Conservation (phyloP, 1,284 basidiomycete genomes). For the Ustilago lituana region DNA sequence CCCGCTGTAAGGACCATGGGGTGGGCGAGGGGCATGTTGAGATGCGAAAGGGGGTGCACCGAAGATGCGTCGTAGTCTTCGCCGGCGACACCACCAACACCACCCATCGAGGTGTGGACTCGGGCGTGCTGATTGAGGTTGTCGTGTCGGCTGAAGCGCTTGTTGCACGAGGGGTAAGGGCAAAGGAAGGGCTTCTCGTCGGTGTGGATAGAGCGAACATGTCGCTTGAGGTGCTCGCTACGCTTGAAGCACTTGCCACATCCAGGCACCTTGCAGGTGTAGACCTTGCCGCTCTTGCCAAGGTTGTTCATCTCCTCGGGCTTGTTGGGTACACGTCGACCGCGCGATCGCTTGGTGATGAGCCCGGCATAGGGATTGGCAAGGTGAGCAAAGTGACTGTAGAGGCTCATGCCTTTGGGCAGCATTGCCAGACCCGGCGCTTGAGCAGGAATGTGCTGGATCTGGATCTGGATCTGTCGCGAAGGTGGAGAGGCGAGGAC, state of each 20-base stretch:
- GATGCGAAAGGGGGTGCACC: constrained; percentile 38
- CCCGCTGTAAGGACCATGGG: constrained; percentile 42
- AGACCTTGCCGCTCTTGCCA: constrained; percentile 64
- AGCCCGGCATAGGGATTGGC: constrained; percentile 55
- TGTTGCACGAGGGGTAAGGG: constrained; percentile 57
- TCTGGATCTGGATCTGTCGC: constrained; percentile 36
- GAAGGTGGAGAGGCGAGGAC: constrained; percentile 33
- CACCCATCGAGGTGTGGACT: constrained; percentile 51
- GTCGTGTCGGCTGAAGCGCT: constrained; percentile 62
- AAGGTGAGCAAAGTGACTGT: constrained; percentile 41
- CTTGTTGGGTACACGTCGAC: constrained; percentile 61
- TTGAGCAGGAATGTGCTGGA: constrained; percentile 38
- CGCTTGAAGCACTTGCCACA: constrained; percentile 65
- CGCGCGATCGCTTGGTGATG: constrained; percentile 63
- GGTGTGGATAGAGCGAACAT: constrained; percentile 63
- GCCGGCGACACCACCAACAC: constrained; percentile 12
- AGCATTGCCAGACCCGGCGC: constrained; percentile 33
- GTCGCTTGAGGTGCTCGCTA: constrained; percentile 63
- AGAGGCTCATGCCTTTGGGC: constrained; percentile 46
- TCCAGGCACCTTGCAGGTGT: constrained; percentile 63
- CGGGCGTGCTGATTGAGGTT: constrained; percentile 64
- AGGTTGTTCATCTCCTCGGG: constrained; percentile 63
- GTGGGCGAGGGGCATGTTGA: constrained; percentile 23
- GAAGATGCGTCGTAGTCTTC: constrained; percentile 31
- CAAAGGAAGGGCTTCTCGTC: constrained; percentile 64